Evolutionary conservation across 495 filamentous ascomycete species (phyloP), one percentile per base, ranked within the genome.

Genomic region (Xylaria curta): DNA sequence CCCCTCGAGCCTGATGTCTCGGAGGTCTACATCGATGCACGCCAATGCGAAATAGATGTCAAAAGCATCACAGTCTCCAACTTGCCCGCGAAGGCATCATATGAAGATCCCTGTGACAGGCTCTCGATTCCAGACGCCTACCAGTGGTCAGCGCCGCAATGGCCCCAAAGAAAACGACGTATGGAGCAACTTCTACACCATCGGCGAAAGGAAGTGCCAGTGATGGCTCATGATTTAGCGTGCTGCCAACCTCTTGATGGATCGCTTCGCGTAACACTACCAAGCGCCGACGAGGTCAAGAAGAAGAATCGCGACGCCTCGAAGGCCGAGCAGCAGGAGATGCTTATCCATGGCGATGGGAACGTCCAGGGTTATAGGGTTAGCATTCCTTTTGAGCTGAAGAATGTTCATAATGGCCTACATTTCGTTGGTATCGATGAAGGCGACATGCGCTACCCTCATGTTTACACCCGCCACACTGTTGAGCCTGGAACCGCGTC

Each of bases 381-480:
- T 80, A 73, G 86, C 80, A 92, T 98, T 70, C 91, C 95, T 66
- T 99, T 96, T 76, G 81, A 83, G 17, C 86, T 93, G 8, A 89
- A 90, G 67, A 86, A 87, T 51, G 88, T 94, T 70, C 86, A 92
- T 40, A 96, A 98, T 80, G 96, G 94, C 24, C 79, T 98, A 63
- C 93, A 97, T 46, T 98, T 97, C 81, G 93, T 96, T 31, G 97
- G 96, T 2, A 85, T 93, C 40, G 90, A 92, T 60, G 89, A 90
- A 59, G 89, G 89, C 19, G 95, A 98, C 76, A 77, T 81, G 60
- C 87, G 94, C 72, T 98, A 95, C 76, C 95, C 96, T 0, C 94
- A 98, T 79, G 91, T 92, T 1, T 99, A 95, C 78, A 95, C 97
- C 0, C 93, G 91, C 31, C 95, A 94, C 73, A 91, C 89, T 2